Base-by-base conservation (phyloP, 805 yeast genomes). In the Wickerhamiella musiphila region DNA sequence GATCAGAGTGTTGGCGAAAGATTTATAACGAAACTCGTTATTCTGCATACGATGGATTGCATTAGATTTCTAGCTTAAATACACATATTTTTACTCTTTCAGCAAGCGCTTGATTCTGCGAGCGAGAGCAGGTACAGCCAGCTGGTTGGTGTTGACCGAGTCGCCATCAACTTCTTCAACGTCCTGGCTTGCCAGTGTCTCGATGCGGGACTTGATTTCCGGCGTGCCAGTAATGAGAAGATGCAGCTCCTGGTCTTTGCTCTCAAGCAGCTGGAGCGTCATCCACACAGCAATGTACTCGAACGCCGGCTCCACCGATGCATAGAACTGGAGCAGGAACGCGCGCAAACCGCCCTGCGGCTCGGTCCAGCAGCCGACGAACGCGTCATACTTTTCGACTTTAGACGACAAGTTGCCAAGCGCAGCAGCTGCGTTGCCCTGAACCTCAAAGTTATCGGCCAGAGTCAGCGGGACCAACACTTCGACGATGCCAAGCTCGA, bases 231-330 rank as follows among this genome's bases (percentile, higher is more conserved):
- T 31, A 34, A 60, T 41, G 38, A 55, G 41, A 26, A 44, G 42
- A 29, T 42, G 35, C 42, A 46, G 77, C 61, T 49, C 73, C 73
- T 33, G 55, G 49, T 83, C 78, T 45, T 77, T 79, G 38, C 93
- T 73, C 56, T 90, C 98, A 42, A 90, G 66, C 41, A 90, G 65
- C 57, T 90, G 98, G 44, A 86, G 64, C 43, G 84, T 76, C 27
- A 94, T 86, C 98, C 98, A 90, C 38, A 84, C 68, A 1, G 96
- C 94, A 57, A 90, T 90, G 53, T 90, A 98, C 57, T 90, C 96
- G 56, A 90, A 90, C 0, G 96, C 90, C 10, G 93, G 77, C 52
- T 84, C 90, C 25, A 76, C 76, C 47, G 82, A 70, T 39, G 71
- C 72, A 48, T 90, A 62, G 52, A 86, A 90, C 46, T 84, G 63